Conservation (phyloP, 2,329 filamentous ascomycete genomes). For the Fusarium succisae region DNA sequence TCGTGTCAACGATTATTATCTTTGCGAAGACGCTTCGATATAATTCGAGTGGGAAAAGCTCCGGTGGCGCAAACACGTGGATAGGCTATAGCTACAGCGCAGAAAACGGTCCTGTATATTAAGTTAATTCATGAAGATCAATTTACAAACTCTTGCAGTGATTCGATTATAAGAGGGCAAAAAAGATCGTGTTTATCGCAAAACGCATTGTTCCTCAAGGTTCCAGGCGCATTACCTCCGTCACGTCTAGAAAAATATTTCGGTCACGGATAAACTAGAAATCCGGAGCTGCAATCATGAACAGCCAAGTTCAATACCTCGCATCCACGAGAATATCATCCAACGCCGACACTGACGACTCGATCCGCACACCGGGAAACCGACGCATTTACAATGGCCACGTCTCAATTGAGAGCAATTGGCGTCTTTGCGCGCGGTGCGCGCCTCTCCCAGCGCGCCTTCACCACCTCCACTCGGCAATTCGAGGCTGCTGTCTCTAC, state of each 20-base stretch:
- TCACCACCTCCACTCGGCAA: constrained; percentile 59
- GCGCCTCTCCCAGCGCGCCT: constrained; percentile 57
- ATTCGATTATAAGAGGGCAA: neutral
- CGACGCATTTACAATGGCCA: constrained; percentile 50
- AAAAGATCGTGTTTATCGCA: constrained; percentile 6
- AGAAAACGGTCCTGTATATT: neutral
- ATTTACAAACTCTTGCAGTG: neutral
- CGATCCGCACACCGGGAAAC: constrained; percentile 40
- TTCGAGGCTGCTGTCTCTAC: constrained; percentile 55
- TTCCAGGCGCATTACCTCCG: constrained; percentile 3
- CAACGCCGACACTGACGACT: constrained; percentile 39
- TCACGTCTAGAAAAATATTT: constrained; percentile 28
- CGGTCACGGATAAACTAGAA: constrained; percentile 38
- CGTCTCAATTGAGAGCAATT: constrained; percentile 57
- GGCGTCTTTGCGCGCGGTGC: constrained; percentile 55
- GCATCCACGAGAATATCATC: constrained; percentile 29
- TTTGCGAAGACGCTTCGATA: constrained; percentile 5
- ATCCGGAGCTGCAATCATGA: constrained; percentile 22
- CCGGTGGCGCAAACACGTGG: neutral
- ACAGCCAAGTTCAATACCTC: constrained; percentile 37
- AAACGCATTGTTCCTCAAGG: neutral
- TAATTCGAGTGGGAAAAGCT: neutral
- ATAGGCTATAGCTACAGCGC: neutral
- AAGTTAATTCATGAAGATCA: neutral
- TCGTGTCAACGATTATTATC: neutral